Percentiles rank a stretch among this genome's conserved stretches.
These are phyloP conservation scores for Phytophthora pseudosyringae DNA, from an alignment of 352 stramenopile species.

Conservation along the genomic window DNA sequence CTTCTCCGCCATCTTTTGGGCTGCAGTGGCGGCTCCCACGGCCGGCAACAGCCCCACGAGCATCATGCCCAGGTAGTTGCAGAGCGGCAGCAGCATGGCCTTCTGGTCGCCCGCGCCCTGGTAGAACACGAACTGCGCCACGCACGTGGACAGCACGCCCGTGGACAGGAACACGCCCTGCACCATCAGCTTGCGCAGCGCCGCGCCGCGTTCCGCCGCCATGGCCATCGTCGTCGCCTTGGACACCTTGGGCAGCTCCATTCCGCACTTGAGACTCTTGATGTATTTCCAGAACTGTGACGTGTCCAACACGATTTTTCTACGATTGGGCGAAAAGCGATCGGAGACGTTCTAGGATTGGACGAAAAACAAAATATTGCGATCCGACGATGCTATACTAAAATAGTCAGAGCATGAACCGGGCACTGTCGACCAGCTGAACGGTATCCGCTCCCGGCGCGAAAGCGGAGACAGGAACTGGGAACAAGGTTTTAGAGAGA, in stretches of 20 bases:
- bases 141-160: slow-evolving; percentile 86
- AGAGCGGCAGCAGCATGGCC: slow-evolving; percentile 86
- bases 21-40: slow-evolving; percentile 6
- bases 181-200: slow-evolving; percentile 37
- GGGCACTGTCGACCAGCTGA: slow-evolving; percentile 21
- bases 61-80: slow-evolving; percentile 90
- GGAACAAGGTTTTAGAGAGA: no score
- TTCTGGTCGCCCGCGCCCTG: slow-evolving; percentile 81
- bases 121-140: slow-evolving; percentile 88
- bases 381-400: slow-evolving; percentile 6
- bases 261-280: slow-evolving; percentile 5
- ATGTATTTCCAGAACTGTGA: slow-evolving; percentile 11
- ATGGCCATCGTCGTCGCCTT: slow-evolving; percentile 3
- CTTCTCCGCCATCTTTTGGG: slow-evolving; percentile 9
- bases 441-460: neutral
- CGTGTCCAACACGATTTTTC: slow-evolving; percentile 19
- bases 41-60: slow-evolving; percentile 72
- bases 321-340: slow-evolving; percentile 5
- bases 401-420: slow-evolving; percentile 15
- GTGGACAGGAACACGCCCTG: slow-evolving; percentile 82
- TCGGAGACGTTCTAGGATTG: neutral
- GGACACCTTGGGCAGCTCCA: slow-evolving; percentile 32
- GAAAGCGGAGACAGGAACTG: no score
- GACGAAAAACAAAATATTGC: slow-evolving; percentile 4
- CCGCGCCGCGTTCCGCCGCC: neutral